Conservation (phyloP, 2,329 filamentous ascomycete genomes). For the Periconia digitata region DNA sequence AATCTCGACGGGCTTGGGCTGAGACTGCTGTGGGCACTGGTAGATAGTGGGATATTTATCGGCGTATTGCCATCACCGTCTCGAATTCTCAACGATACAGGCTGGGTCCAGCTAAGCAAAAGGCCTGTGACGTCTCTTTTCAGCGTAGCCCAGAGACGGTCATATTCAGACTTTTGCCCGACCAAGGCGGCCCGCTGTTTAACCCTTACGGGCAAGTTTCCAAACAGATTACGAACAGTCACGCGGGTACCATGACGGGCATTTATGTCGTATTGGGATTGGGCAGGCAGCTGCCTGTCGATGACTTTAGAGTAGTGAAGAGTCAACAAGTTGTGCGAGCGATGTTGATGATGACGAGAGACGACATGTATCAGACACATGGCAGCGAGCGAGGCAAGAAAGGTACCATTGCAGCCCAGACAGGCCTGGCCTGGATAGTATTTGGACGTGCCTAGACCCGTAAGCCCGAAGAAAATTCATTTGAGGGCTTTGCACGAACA, state of each 20-base stretch:
- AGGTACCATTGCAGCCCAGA: slow-evolving; percentile 72
- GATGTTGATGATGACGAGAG: slow-evolving; percentile 66
- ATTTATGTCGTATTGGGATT: slow-evolving; percentile 56
- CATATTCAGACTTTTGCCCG: slow-evolving; percentile 54
- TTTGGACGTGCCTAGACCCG: slow-evolving; percentile 74
- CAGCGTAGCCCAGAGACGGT: slow-evolving; percentile 67
- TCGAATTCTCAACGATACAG: slow-evolving; percentile 60
- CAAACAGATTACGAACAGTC: slow-evolving; percentile 78
- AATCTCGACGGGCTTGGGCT: slow-evolving; percentile 22
- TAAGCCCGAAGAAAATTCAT: slow-evolving; percentile 10
- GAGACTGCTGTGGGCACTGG: background rate
- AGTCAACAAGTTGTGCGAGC: slow-evolving; percentile 65
- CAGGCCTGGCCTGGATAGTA: slow-evolving; percentile 45
- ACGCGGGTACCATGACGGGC: slow-evolving; percentile 73
- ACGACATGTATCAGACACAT: slow-evolving; percentile 76
- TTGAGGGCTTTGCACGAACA: slow-evolving; percentile 52
- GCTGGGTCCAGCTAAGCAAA: slow-evolving; percentile 67
- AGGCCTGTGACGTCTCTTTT: slow-evolving; percentile 62
- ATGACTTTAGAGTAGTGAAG: slow-evolving; percentile 71
- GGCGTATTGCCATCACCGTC: slow-evolving; percentile 51
- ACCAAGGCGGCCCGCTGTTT: slow-evolving; percentile 68
- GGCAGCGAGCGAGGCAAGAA: slow-evolving; percentile 74
- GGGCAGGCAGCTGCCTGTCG: slow-evolving; percentile 64
- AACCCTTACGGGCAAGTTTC: slow-evolving; percentile 85
- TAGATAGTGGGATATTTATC: slow-evolving; percentile 24